Evolutionary conservation across 192 early-diverging fungal genomes (phyloP), one percentile per base, ranked within the genome.

Genomic region (Rhizoclosmatium globosum): DNA sequence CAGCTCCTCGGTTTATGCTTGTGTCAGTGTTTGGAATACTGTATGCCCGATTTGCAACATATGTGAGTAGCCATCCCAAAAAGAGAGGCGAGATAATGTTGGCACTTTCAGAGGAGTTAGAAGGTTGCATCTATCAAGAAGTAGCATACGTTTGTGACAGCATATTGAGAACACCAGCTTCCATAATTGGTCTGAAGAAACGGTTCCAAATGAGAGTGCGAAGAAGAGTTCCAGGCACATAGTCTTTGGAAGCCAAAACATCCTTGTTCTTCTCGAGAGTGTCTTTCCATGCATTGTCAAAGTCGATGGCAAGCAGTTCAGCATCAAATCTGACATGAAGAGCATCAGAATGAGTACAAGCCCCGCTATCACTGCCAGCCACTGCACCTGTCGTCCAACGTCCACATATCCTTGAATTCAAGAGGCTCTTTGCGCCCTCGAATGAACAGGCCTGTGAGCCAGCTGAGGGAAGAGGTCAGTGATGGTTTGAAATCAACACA

Each of bases 361-460:
- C 61, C 47, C 56, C 21, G 56, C 15, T 21, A 57, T 57, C 56
- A 57, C 13, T 21, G 39, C 11, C 64, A 11, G 64, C 2, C 13
- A 73, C 47, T 38, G 13, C 9, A 74, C 73, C 73, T 60, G 9
- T 19, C n/a, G 44, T 74, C 75, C 19, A 95, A 78, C 4, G 77
- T 62, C 80, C 88, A 90, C 57, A 95, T 70, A 59, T 95, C 91
- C 44, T 78, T 60, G n/a, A 84, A 81, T 15, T 88, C 86, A 41
- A 95, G 85, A 42, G 86, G 85, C 39, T 86, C 81, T 64, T 74
- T 85, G 53, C 82, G 82, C 41, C 87, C 92, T 7, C n/a, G 47
- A 4, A 79, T 17, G 58, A 79, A 79, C 17, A 79, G 17, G 1
- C 41, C 21, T 19, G 19, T 74, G 58, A 74, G 62, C 73, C 73